Base-by-base conservation (phyloP, 139 green algal genomes). In the Tetradesmus lagerheimii region DNA sequence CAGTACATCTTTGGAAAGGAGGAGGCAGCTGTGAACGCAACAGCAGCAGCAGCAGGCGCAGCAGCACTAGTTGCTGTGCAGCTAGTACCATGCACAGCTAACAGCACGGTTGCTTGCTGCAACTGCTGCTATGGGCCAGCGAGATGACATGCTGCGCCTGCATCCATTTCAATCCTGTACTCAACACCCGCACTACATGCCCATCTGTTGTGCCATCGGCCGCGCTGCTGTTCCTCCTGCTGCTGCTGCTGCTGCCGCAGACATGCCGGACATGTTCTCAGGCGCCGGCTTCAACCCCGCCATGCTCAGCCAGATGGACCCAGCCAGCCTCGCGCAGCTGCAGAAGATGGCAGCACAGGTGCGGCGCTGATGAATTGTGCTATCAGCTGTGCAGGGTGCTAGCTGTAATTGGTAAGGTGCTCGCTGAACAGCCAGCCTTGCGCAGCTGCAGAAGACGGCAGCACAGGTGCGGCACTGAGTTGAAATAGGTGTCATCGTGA, bases 271-370 rank as follows among this genome's bases (percentile, higher is more conserved):
- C 45, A 80, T 98, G 79, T 92, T 98, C 50, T 96, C 96, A n/a
- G 31, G 71, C 71, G 39, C 20, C 1, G 82, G 82, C 53, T 57
- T 87, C 57, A 79, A 87, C 82, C 64, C 83, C 14, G 94, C 93
- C 83, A 97, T 98, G 91, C 93, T 98, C 47, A 97, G 93, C 87
- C 96, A 98, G 91, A 96, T 98, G 92, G 95, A 95, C 53, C 95
- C 95, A 71, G 96, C 97, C 88, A 97, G 94, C 92, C 90, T 98
- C 57, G 89, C 89, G 4, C 94, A 97, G 71, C 91, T 98, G 89
- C 97, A 97, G 92, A 96, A 97, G 93, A 97, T 98, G 91, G 94
- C 94, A 92, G 50, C 89, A 74, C 93, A 71, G 75, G 75, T 81
- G 75, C 75, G 35, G 75, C 35, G 35, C n/a, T n/a, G n/a, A n/a